Percentiles rank a stretch among this genome's conserved stretches.
Evolutionary conservation across 2,329 filamentous ascomycete genomes (phyloP).

Genomic region (Phaeomoniella chlamydospora): DNA sequence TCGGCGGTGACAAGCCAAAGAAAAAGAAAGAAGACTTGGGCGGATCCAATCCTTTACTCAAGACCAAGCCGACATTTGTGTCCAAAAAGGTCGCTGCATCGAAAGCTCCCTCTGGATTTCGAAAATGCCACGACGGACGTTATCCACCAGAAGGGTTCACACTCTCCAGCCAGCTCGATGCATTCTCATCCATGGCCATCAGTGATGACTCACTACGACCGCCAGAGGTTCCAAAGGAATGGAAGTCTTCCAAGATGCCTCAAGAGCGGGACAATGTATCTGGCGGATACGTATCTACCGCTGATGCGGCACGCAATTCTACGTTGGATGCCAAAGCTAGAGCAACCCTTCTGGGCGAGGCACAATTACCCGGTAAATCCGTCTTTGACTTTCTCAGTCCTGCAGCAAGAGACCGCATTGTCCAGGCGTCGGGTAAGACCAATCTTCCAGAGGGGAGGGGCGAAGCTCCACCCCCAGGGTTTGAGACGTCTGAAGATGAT

Average conservation of each 20-base stretch:
- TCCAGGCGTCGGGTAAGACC: constrained; percentile 55
- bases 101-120: constrained; percentile 29
- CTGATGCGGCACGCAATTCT: constrained; percentile 65
- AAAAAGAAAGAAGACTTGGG: constrained; percentile 40
- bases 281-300: constrained; percentile 36
- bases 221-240: constrained; percentile 37
- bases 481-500: constrained; percentile 48
- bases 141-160: constrained; percentile 69
- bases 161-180: constrained; percentile 41
- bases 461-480: constrained; percentile 54
- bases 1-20: constrained; percentile 73
- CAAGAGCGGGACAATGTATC: no score
- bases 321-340: constrained; percentile 61
- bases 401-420: constrained; percentile 62
- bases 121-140: constrained; percentile 71
- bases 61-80: constrained; percentile 58
- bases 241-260: constrained; percentile 48
- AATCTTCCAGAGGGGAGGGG: constrained; percentile 66
- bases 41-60: constrained; percentile 48
- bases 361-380: constrained; percentile 73
- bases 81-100: constrained; percentile 44
- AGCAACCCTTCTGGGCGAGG: constrained; percentile 68
- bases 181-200: constrained; percentile 29
- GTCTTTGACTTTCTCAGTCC: constrained; percentile 86
- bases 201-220: constrained; percentile 29